A percentile compares a stretch with the other conserved stretches of the same genome.
These are phyloP conservation scores for Pulicaria dysenterica DNA, from an alignment of 129 eudicot genomes.

Conservation along the genomic window DNA sequence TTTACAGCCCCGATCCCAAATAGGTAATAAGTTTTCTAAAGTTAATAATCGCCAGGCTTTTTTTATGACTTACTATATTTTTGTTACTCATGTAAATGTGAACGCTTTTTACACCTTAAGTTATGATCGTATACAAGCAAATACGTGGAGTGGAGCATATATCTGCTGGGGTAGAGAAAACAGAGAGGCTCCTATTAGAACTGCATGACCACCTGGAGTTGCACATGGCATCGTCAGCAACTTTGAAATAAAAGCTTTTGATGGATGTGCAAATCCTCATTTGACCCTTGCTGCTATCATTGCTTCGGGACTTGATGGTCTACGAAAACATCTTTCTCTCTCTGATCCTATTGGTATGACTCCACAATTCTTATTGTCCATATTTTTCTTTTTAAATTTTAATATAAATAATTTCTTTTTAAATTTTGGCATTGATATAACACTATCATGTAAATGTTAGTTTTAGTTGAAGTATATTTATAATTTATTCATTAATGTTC, in stretches of 20 bases:
- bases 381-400: too few species aligned
- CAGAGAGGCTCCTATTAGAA: slow-evolving; percentile 89
- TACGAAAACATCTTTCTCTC: slow-evolving; percentile 59
- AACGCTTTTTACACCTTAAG: slow-evolving; percentile 26
- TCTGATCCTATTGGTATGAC: slow-evolving; percentile 84
- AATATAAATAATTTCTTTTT: too few species aligned
- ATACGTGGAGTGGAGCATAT: slow-evolving; percentile 98
- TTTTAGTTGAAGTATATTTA: too few species aligned
- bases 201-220: slow-evolving; percentile 94
- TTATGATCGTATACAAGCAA: slow-evolving; percentile 94
- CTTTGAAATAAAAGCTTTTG: slow-evolving; percentile 88
- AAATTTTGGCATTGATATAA: too few species aligned
- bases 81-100: too few species aligned
- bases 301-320: slow-evolving; percentile 90
- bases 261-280: slow-evolving; percentile 95
- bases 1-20: slow-evolving; percentile 95
- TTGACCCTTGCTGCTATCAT: slow-evolving; percentile 84
- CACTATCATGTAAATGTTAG: too few species aligned
- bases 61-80: too few species aligned
- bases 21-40: slow-evolving; percentile 46
- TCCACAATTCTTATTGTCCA: not conserved
- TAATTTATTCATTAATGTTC: too few species aligned
- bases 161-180: slow-evolving; percentile 96
- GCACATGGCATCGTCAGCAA: slow-evolving; percentile 86
- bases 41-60: not conserved